These are phyloP conservation scores for Xanthoconium stramineum DNA, from an alignment of 768 basidiomycete species.

Conservation along the genomic window DNA sequence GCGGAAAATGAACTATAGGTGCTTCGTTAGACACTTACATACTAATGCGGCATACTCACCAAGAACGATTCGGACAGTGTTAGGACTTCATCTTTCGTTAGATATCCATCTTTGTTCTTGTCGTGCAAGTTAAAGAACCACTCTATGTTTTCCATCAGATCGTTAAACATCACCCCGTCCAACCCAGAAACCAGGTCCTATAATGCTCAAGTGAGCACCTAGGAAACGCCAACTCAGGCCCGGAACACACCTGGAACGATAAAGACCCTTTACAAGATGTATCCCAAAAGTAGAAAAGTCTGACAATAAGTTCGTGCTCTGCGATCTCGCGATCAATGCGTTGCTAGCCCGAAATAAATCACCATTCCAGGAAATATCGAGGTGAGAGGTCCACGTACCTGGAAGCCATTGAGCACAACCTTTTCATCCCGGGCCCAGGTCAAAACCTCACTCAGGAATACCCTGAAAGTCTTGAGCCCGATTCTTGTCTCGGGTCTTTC, in stretches of 20 bases:
- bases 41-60: constrained; percentile 37
- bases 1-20: constrained; percentile 91
- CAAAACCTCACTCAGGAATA: constrained; percentile 87
- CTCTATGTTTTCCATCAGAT: constrained; percentile 97
- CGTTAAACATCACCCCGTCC: constrained; percentile 91
- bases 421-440: constrained; percentile 96
- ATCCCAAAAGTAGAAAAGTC: constrained; percentile 96
- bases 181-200: constrained; percentile 89
- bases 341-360: constrained; percentile 46
- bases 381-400: constrained; percentile 41
- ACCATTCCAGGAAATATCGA: constrained; percentile 1
- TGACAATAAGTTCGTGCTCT: constrained; percentile 93
- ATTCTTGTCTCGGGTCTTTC: constrained; percentile 90
- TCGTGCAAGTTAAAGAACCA: constrained; percentile 98
- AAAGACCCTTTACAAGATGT: constrained; percentile 73
- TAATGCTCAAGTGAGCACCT: constrained; percentile 5
- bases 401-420: constrained; percentile 89
- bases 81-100: constrained; percentile 95
- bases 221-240: background rate
- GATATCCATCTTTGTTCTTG: constrained; percentile 91
- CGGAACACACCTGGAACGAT: constrained; percentile 71
- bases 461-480: constrained; percentile 77
- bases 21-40: constrained; percentile 2
- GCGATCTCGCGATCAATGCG: constrained; percentile 87
- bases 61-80: constrained; percentile 93